Conservation (phyloP, 2,329 filamentous ascomycete species). For the Paraphaeosphaeria sporulosa region DNA sequence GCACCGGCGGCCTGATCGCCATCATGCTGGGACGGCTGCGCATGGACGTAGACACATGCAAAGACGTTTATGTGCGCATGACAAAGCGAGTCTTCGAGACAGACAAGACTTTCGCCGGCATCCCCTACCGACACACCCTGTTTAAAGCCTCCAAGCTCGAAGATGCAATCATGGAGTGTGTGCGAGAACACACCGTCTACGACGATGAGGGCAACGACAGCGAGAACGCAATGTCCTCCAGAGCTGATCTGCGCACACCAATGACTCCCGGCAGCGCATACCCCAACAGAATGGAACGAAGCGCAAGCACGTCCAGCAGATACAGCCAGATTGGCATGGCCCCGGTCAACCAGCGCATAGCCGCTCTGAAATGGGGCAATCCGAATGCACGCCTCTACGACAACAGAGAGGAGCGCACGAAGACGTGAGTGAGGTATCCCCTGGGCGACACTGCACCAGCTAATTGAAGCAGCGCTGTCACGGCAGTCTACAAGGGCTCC, state of each 20-base stretch:
- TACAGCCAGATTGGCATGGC: constrained; percentile 79
- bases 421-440: constrained; percentile 72
- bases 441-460: neutral
- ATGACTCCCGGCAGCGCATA: constrained; percentile 45
- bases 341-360: constrained; percentile 60
- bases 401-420: constrained; percentile 81
- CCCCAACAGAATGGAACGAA: constrained; percentile 57
- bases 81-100: constrained; percentile 96
- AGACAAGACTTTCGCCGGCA: constrained; percentile 96
- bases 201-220: constrained; percentile 85
- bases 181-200: constrained; percentile 78
- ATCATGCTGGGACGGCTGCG: constrained; percentile 92
- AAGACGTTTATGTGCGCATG: constrained; percentile 94
- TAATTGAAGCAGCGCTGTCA: constrained; percentile 72
- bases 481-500: constrained; percentile 88
- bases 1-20: constrained; percentile 95
- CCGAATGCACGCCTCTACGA: constrained; percentile 90
- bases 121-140: constrained; percentile 90
- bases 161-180: constrained; percentile 89
- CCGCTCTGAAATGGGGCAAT: constrained; percentile 72
- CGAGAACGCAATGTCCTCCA: constrained; percentile 50
- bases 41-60: constrained; percentile 94
- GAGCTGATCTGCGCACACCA: constrained; percentile 53
- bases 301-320: constrained; percentile 80
- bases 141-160: constrained; percentile 98